Evolutionary conservation across 2,329 filamentous ascomycete genomes (phyloP).

Genomic region (Tolypocladium ovalisporum): DNA sequence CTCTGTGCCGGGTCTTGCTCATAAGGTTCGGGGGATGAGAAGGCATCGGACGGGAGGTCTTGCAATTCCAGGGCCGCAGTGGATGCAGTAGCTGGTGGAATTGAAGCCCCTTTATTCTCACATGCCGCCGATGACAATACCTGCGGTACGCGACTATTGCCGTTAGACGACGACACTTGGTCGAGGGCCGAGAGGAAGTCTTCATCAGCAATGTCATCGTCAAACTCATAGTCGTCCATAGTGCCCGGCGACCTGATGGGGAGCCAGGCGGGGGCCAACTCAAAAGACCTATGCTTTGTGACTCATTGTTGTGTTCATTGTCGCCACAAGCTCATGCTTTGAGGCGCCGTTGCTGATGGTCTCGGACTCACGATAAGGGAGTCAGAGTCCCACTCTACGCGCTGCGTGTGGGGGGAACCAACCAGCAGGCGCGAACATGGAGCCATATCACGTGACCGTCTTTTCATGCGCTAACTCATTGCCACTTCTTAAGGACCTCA

Average conservation of each 20-base stretch:
- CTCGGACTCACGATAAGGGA: neutral
- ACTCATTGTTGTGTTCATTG: neutral
- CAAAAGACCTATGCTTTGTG: neutral
- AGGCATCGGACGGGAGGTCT: slow-evolving; percentile 54
- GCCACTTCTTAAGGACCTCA: neutral
- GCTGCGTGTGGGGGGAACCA: neutral
- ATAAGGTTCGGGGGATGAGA: slow-evolving; percentile 43
- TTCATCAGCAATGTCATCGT: slow-evolving; percentile 54
- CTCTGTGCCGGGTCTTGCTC: slow-evolving; percentile 2
- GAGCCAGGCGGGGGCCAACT: neutral
- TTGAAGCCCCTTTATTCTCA: neutral
- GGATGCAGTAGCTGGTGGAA: neutral
- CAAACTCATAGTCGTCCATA: slow-evolving; percentile 52
- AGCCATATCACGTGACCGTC: neutral
- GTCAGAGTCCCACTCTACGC: neutral
- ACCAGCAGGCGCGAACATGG: neutral
- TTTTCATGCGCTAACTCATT: neutral
- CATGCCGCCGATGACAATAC: neutral
- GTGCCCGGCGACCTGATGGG: neutral
- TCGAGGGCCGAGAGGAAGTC: slow-evolving; percentile 52
- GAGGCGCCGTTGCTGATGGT: neutral
- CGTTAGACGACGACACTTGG: slow-evolving; percentile 28
- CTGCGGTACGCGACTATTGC: slow-evolving; percentile 2
- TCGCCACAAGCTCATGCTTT: neutral
- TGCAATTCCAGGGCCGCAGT: slow-evolving; percentile 32